phyloP scores from a whole-genome alignment of 495 filamentous ascomycete species.

The Rhypophila decipiens region DNA sequence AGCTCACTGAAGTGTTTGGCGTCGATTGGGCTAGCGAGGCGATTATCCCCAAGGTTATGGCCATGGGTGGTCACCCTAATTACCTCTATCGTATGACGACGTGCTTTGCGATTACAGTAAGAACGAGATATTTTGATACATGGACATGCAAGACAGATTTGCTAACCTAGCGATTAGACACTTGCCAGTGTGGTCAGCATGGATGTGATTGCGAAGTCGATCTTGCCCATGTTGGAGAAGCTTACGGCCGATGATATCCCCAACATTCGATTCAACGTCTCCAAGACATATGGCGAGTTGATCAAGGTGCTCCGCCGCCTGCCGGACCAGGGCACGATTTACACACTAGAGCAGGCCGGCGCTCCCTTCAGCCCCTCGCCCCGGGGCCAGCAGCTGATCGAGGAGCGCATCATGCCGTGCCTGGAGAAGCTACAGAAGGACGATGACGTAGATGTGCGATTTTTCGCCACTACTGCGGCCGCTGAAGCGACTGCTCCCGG shows the following conservation, averaged over 20 bases:
- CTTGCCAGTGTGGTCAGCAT: constrained; percentile 87
- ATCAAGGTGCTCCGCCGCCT: constrained; percentile 85
- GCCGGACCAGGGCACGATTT: constrained; percentile 79
- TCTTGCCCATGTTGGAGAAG: constrained; percentile 92
- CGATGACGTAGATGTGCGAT: constrained; percentile 95
- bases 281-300: constrained; percentile 88
- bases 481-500: constrained; percentile 27
- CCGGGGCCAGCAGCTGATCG: constrained; percentile 73
- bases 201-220: constrained; percentile 83
- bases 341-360: constrained; percentile 72
- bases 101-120: constrained; percentile 94
- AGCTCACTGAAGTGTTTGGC: constrained; percentile 96
- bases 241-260: constrained; percentile 90
- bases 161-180: constrained; percentile 54
- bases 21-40: constrained; percentile 97
- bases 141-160: constrained; percentile 10
- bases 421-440: constrained; percentile 93
- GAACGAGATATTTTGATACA: constrained; percentile 22
- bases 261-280: constrained; percentile 98
- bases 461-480: constrained; percentile 66
- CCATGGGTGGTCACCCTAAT: constrained; percentile 95
- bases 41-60: constrained; percentile 97
- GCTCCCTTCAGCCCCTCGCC: constrained; percentile 57
- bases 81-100: constrained; percentile 99
- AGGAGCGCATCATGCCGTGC: constrained; percentile 79